Conservation (phyloP, 495 filamentous ascomycete genomes). For the Aspergillus biplanus region DNA sequence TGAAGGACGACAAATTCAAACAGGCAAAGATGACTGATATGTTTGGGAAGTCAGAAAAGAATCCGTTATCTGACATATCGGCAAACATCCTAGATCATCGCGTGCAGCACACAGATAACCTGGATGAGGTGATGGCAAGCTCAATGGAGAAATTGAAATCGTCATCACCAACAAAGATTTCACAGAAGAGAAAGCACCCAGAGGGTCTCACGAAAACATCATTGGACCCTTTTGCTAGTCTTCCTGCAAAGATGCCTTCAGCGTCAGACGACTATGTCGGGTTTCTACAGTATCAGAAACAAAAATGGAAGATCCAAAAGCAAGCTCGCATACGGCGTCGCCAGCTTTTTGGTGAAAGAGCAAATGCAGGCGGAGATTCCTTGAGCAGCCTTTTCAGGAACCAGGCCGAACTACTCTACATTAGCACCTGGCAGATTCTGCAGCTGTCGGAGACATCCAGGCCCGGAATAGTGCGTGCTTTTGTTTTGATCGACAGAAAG, state of each 20-base stretch:
- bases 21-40: constrained; percentile 98
- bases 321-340: constrained; percentile 84
- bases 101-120: constrained; percentile 61
- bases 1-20: constrained; percentile 95
- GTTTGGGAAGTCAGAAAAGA: constrained; percentile 77
- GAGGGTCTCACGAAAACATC: constrained; percentile 64
- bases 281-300: constrained; percentile 94
- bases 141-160: constrained; percentile 71
- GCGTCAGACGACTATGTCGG: constrained; percentile 85
- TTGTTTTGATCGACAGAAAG: constrained; percentile 91
- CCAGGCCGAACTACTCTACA: constrained; percentile 85
- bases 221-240: constrained; percentile 77
- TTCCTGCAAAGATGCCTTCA: constrained; percentile 84
- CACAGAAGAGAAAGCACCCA: constrained; percentile 84
- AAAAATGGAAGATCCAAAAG: constrained; percentile 98
- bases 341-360: constrained; percentile 90
- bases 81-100: constrained; percentile 68
- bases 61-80: constrained; percentile 71
- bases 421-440: constrained; percentile 91
- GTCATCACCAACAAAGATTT: constrained; percentile 62
- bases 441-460: constrained; percentile 79
- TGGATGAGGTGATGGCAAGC: constrained; percentile 81
- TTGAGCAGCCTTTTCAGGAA: constrained; percentile 89
- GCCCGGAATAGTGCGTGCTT: constrained; percentile 85
- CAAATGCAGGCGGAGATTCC: constrained; percentile 65